Evolutionary conservation across 1,284 basidiomycete species (phyloP).

Genomic region (Austroboletus olivaceoglutinosus): DNA sequence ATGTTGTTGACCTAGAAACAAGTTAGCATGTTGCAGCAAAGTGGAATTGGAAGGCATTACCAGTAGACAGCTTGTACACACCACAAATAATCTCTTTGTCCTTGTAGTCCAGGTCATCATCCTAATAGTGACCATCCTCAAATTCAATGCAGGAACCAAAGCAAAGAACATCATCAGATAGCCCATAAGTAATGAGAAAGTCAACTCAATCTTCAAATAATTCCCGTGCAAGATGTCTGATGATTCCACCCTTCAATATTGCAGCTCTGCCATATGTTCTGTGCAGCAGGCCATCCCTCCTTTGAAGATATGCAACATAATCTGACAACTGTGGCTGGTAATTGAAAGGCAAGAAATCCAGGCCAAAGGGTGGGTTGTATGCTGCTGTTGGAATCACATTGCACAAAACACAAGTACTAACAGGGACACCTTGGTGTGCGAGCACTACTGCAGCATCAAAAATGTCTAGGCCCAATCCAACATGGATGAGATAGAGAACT

Average conservation of each 20-base stretch:
- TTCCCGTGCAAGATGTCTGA: slow-evolving; percentile 1
- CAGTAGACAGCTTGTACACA: slow-evolving; percentile 13
- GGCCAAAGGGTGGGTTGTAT: not conserved
- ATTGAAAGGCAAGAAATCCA: not conserved
- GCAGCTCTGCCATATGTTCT: slow-evolving; percentile 3
- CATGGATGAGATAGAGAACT: not conserved
- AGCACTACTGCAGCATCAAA: not conserved
- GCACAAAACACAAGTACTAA: not conserved
- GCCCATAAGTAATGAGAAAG: not conserved
- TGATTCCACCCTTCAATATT: slow-evolving; percentile 9
- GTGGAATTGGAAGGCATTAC: not conserved
- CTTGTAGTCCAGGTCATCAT: slow-evolving; percentile 6
- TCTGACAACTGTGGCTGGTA: not conserved
- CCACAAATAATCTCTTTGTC: slow-evolving; percentile 11
- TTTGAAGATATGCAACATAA: slow-evolving; percentile 5
- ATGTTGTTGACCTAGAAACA: not conserved
- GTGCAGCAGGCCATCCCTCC: not conserved
- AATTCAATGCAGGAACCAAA: slow-evolving; percentile 6
- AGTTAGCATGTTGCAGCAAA: not conserved
- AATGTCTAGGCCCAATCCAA: not conserved
- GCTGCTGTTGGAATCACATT: not conserved
- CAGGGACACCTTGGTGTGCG: not conserved
- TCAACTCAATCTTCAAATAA: slow-evolving; percentile 3
- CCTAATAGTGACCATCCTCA: not conserved
- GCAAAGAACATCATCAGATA: not conserved